Evolutionary conservation across 1,284 basidiomycete genomes (phyloP).

Genomic region (Anthracocystis setariae): DNA sequence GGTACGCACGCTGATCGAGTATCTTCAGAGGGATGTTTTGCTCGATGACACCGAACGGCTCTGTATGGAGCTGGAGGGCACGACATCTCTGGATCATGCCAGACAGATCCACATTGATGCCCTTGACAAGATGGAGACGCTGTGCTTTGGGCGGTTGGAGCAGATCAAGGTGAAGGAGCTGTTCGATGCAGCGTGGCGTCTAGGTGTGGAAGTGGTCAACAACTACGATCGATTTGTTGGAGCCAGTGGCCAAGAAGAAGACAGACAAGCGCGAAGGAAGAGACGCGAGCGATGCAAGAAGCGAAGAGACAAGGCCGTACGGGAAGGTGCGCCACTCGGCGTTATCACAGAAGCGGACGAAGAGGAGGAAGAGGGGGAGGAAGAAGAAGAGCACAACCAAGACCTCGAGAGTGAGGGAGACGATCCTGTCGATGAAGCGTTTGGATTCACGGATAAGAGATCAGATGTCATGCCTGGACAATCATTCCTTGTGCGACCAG

Average conservation of each 20-base stretch:
- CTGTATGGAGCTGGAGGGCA: constrained; percentile 10
- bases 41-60: constrained; percentile 13
- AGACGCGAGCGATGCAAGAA: constrained; percentile 32
- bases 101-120: constrained; percentile 25
- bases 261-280: constrained; percentile 23
- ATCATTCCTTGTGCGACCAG: not conserved
- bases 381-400: constrained; percentile 20
- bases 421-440: not conserved
- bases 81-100: constrained; percentile 29
- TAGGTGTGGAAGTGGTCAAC: constrained; percentile 34
- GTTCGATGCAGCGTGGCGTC: constrained; percentile 18
- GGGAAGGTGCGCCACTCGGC: constrained; percentile 29
- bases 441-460: not conserved
- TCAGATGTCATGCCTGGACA: not conserved
- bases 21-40: constrained; percentile 30
- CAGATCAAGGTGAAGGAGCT: constrained; percentile 33
- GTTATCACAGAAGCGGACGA: constrained; percentile 40
- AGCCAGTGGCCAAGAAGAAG: constrained; percentile 30
- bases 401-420: not conserved
- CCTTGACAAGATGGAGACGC: constrained; percentile 24
- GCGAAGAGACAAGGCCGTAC: constrained; percentile 29
- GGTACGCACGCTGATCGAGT: constrained; percentile 31
- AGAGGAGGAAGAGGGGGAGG: constrained; percentile 40
- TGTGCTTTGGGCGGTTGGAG: constrained; percentile 33
- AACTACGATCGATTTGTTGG: constrained; percentile 35